Percentiles rank a stretch among this genome's conserved stretches.
Evolutionary conservation across 2,329 filamentous ascomycete species (phyloP).

Genomic region (Fusarium gaditjirri): DNA sequence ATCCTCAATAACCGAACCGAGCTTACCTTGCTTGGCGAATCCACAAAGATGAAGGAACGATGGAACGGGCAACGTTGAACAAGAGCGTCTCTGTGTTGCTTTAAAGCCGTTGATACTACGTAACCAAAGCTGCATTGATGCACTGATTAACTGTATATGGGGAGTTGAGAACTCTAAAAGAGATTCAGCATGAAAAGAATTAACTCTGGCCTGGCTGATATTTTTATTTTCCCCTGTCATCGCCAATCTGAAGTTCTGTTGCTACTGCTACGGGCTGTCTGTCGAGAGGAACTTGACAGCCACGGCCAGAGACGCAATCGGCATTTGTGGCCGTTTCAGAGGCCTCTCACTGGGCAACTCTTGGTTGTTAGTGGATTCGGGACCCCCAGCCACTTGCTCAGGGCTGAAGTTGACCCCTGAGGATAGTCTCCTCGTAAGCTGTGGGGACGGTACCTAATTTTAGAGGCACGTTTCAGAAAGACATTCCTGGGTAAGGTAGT

Average conservation of each 20-base stretch:
- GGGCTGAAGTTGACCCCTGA: slow-evolving; percentile 27
- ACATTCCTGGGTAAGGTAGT: slow-evolving; percentile 15
- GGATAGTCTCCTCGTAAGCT: slow-evolving; percentile 19
- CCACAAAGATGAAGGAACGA: slow-evolving; percentile 19
- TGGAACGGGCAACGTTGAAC: slow-evolving; percentile 17
- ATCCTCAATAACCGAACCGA: slow-evolving; percentile 18
- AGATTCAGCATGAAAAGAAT: neutral
- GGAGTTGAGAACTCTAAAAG: neutral
- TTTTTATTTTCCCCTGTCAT: slow-evolving; percentile 14
- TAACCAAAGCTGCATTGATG: neutral
- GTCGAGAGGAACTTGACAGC: slow-evolving; percentile 17
- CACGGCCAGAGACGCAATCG: slow-evolving; percentile 22
- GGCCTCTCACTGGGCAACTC: slow-evolving; percentile 33
- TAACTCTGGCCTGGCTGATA: neutral
- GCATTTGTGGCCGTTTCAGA: slow-evolving; percentile 30
- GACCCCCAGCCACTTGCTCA: slow-evolving; percentile 16
- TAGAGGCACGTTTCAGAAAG: slow-evolving; percentile 38
- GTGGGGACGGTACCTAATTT: slow-evolving; percentile 31
- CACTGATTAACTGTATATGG: neutral
- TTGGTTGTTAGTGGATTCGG: slow-evolving; percentile 17
- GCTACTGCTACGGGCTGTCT: neutral
- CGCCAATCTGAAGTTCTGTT: slow-evolving; percentile 33
- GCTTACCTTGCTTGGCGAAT: slow-evolving; percentile 7
- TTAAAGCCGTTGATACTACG: neutral
- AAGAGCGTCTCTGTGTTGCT: neutral